Conservation (phyloP, 331 rosid genomes). For the Acacia pycnantha region DNA sequence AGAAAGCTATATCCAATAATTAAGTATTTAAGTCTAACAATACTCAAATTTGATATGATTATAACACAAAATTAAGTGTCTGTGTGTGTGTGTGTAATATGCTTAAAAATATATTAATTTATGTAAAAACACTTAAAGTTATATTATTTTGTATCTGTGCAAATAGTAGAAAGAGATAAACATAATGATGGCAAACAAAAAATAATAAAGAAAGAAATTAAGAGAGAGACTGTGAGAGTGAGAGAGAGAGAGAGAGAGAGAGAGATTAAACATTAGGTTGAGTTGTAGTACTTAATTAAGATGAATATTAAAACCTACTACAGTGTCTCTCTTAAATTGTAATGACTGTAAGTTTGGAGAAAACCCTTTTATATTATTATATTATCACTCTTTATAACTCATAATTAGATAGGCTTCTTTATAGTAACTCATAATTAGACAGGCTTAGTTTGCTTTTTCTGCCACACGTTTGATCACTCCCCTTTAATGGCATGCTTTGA, state of each 20-base stretch:
- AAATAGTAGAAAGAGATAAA: not conserved
- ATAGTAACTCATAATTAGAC: not conserved
- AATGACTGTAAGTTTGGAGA: not conserved
- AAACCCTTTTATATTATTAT: not conserved
- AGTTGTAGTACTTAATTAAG: not conserved
- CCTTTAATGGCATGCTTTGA: slow-evolving; percentile 34
- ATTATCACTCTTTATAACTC: not conserved
- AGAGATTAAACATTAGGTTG: no score
- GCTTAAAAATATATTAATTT: no score
- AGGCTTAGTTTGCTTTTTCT: not conserved
- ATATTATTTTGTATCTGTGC: not conserved
- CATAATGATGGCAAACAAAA: not conserved
- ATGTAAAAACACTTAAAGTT: no score
- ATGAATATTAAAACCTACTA: not conserved
- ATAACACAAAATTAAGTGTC: not conserved
- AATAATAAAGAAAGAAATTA: no score
- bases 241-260: no score
- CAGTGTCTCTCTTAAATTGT: not conserved
- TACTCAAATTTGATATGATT: not conserved
- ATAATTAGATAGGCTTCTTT: not conserved
- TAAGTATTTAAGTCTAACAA: not conserved
- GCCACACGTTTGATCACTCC: slow-evolving; percentile 31
- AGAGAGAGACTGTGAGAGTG: no score
- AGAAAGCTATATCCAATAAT: not conserved
- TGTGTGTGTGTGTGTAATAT: no score